Conservation (phyloP, 2,329 filamentous ascomycete genomes). For the Xylaria sp. region DNA sequence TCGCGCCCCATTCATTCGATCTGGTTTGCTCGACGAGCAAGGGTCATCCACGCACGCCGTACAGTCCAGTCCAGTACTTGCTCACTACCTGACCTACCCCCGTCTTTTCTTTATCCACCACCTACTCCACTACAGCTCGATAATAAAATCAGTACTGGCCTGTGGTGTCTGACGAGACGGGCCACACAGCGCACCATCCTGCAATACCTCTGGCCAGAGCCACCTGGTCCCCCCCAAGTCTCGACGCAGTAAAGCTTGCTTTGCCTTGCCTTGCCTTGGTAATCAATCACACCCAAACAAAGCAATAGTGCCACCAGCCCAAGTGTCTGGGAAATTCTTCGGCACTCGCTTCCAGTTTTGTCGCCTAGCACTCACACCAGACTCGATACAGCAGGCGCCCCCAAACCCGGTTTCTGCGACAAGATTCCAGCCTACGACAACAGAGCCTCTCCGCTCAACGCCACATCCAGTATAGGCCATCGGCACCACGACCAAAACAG, state of each 20-base stretch:
- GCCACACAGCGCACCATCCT: constrained; percentile 31
- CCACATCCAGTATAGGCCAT: constrained; percentile 74
- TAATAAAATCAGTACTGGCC: constrained; percentile 29
- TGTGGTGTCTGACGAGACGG: constrained; percentile 34
- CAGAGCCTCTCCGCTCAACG: constrained; percentile 62
- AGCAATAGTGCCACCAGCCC: constrained; percentile 35
- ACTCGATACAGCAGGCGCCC: constrained; percentile 59
- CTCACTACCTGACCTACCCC: constrained; percentile 8
- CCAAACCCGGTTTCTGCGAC: constrained; percentile 67
- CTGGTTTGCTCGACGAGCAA: constrained; percentile 2
- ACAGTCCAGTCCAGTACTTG: neutral
- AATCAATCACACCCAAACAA: constrained; percentile 37
- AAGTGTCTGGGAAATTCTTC: constrained; percentile 50
- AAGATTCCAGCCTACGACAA: constrained; percentile 56
- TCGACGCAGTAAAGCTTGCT: constrained; percentile 28
- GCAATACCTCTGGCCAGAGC: constrained; percentile 22
- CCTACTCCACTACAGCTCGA: constrained; percentile 8
- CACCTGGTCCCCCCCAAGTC: constrained; percentile 25
- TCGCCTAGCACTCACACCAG: constrained; percentile 54
- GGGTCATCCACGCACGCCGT: constrained; percentile 14
- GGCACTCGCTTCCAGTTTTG: constrained; percentile 52
- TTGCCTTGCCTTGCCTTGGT: constrained; percentile 36
- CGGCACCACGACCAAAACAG: constrained; percentile 73
- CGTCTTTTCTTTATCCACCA: constrained; percentile 13
- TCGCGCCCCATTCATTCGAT: neutral